These are phyloP conservation scores for Russula abietina DNA, from an alignment of 768 basidiomycete species.

Conservation along the genomic window DNA sequence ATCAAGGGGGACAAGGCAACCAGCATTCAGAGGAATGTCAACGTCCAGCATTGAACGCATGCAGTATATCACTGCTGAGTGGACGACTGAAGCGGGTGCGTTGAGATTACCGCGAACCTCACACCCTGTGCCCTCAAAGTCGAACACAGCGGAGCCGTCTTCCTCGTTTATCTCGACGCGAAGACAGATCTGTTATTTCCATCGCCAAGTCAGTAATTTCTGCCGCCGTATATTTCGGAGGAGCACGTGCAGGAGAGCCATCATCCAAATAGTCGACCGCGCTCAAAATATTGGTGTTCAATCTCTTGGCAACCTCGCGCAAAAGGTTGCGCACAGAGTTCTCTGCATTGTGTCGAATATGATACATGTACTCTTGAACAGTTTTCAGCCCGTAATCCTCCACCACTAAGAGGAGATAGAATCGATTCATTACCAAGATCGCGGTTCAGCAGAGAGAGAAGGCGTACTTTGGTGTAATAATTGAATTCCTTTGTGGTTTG, in stretches of 20 bases:
- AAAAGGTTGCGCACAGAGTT: conserved; percentile 78
- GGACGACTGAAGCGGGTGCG: conserved; percentile 77
- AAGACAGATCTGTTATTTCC: conserved; percentile 53
- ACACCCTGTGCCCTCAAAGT: conserved; percentile 79
- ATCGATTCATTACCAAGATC: conserved; percentile 15
- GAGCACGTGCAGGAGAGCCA: conserved; percentile 62
- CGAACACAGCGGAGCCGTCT: conserved; percentile 73
- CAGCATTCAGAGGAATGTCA: conserved; percentile 91
- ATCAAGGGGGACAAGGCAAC: conserved; percentile 81
- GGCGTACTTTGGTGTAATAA: conserved; percentile 69
- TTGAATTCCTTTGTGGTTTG: conserved; percentile 88
- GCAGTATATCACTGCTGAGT: conserved; percentile 85
- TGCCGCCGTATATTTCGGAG: background rate
- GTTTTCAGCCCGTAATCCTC: conserved; percentile 79
- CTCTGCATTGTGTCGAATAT: conserved; percentile 88
- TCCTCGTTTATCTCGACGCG: conserved; percentile 69
- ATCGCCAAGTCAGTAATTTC: conserved; percentile 1
- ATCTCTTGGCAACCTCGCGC: conserved; percentile 62
- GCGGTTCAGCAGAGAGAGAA: background rate
- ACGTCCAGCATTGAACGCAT: conserved; percentile 80
- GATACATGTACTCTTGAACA: conserved; percentile 91
- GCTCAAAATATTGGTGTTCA: conserved; percentile 56
- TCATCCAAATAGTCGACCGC: conserved; percentile 85
- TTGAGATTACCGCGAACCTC: conserved; percentile 85
- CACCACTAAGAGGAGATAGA: conserved; percentile 47